These are phyloP conservation scores for Chrysopogon serrulatus DNA, from an alignment of 176 grass and related monocot genomes.

Conservation along the genomic window DNA sequence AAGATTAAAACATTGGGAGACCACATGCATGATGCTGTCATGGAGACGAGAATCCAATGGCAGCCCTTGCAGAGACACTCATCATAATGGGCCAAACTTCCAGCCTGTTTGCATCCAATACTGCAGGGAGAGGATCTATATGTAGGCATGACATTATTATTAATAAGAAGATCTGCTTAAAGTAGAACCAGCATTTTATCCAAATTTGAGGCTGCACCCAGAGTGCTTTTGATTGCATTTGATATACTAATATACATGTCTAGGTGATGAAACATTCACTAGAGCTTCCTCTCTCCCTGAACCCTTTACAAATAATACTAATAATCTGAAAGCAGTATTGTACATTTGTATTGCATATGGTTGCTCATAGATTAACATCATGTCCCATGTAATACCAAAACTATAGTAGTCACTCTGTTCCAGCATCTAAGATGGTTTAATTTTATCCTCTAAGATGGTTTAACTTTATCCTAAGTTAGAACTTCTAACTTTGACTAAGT, in stretches of 20 bases:
- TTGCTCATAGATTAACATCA: neutral
- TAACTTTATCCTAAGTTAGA: neutral
- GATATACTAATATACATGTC: neutral
- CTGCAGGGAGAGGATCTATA: constrained; percentile 20
- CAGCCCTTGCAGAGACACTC: constrained; percentile 34
- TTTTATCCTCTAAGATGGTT: neutral
- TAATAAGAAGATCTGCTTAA: constrained; percentile 1
- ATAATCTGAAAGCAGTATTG: neutral
- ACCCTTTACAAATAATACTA: neutral
- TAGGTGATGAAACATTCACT: neutral
- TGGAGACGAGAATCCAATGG: constrained; percentile 48
- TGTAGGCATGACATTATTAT: neutral
- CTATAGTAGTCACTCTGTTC: neutral
- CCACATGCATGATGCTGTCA: constrained; percentile 35
- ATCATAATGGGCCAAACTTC: constrained; percentile 43
- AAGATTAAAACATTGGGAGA: constrained; percentile 10
- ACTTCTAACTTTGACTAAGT: neutral
- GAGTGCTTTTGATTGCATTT: neutral
- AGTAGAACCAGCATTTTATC: constrained; percentile 4
- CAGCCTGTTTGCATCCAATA: constrained; percentile 42
- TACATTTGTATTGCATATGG: neutral
- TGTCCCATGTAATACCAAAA: neutral
- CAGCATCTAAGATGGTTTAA: neutral
- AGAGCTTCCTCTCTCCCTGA: neutral
- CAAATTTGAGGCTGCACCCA: neutral